Percentiles rank a stretch among this genome's conserved stretches.
Conservation (phyloP, 1,284 basidiomycete species). For the Neolentinus lepideus region DNA sequence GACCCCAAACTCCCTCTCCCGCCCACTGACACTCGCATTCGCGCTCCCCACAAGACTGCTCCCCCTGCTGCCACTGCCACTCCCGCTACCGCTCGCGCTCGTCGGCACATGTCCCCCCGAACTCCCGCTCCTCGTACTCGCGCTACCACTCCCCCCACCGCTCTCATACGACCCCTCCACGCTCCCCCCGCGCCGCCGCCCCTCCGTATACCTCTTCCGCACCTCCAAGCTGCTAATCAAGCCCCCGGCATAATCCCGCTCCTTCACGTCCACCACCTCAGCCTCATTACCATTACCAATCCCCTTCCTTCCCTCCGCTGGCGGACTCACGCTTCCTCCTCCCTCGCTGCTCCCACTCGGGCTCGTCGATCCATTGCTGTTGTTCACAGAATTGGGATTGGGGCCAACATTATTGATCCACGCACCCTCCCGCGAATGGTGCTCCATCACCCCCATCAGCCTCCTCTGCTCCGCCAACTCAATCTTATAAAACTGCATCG, state of each 20-base stretch:
- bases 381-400: too few relatives aligned
- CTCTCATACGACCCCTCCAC: not conserved
- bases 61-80: too few relatives aligned
- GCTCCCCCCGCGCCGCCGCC: not conserved
- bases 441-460: conserved; percentile 88
- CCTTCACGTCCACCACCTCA: not conserved
- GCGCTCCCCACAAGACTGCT: not conserved
- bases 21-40: not conserved
- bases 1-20: conserved; percentile 7
- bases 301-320: not conserved
- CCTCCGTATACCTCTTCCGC: not conserved
- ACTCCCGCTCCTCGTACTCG: not conserved
- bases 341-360: not conserved
- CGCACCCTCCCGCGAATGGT: conserved; percentile 61
- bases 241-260: not conserved
- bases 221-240: not conserved
- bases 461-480: conserved; percentile 88
- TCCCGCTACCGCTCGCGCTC: not conserved
- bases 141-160: not conserved
- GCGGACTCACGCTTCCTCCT: not conserved
- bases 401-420: not conserved
- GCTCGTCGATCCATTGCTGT: not conserved
- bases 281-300: not conserved
- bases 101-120: not conserved
- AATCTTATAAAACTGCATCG: conserved; percentile 87